Evolutionary conservation across 495 filamentous ascomycete genomes (phyloP).

Genomic region (Penicillium crystallinum): DNA sequence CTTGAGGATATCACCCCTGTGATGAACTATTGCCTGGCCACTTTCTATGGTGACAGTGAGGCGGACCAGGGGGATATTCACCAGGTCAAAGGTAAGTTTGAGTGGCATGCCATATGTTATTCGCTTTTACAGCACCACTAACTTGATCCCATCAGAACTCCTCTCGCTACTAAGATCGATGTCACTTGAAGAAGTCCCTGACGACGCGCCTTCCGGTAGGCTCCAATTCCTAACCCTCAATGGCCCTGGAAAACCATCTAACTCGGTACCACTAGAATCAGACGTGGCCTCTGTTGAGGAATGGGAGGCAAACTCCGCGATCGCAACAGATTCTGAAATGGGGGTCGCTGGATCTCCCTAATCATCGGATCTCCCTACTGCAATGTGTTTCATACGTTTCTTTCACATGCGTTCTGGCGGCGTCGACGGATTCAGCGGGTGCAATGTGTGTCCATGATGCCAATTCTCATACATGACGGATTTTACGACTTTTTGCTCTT

Average conservation of each 20-base stretch:
- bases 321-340: constrained; percentile 42
- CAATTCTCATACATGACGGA: background rate
- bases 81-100: constrained; percentile 36
- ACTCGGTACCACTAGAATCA: constrained; percentile 30
- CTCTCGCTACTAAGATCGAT: constrained; percentile 31
- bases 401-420: constrained; percentile 2
- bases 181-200: constrained; percentile 29
- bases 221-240: constrained; percentile 12
- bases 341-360: constrained; percentile 36
- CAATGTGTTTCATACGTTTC: background rate
- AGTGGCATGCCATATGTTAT: background rate
- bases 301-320: constrained; percentile 42
- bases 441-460: background rate
- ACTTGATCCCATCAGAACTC: constrained; percentile 20
- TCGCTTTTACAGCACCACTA: constrained; percentile 1
- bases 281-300: constrained; percentile 39
- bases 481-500: constrained; percentile 4
- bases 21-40: constrained; percentile 37
- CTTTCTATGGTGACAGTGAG: constrained; percentile 36
- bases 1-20: constrained; percentile 36
- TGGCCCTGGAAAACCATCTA: constrained; percentile 13
- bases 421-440: background rate
- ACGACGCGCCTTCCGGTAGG: constrained; percentile 42
- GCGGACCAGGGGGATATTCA: constrained; percentile 32
- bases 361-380: background rate